Evolutionary conservation across 2,329 filamentous ascomycete genomes (phyloP).

Genomic region (Aspergillus novofumigatus): DNA sequence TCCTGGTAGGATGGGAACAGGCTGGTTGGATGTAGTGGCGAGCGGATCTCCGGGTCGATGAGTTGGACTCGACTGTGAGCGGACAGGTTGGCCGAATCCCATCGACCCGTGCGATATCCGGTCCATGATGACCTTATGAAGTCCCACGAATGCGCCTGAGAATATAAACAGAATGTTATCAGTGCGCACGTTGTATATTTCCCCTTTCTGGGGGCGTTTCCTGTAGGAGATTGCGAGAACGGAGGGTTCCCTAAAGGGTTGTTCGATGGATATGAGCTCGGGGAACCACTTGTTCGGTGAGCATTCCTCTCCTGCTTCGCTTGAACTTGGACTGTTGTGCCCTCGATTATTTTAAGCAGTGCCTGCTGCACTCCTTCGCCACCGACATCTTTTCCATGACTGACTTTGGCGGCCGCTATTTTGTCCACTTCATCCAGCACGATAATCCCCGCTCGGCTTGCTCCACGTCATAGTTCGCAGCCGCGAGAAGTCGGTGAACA

Average conservation of each 20-base stretch:
- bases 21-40: constrained; percentile 27
- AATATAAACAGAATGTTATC: constrained; percentile 97
- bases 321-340: constrained; percentile 86
- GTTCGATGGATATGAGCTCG: constrained; percentile 38
- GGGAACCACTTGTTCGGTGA: constrained; percentile 34
- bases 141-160: constrained; percentile 87
- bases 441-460: constrained; percentile 84
- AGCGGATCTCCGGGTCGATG: constrained; percentile 20
- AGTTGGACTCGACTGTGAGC: constrained; percentile 42
- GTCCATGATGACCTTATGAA: constrained; percentile 82
- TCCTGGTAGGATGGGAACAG: constrained; percentile 53
- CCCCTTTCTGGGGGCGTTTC: constrained; percentile 47
- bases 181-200: constrained; percentile 73
- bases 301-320: constrained; percentile 60
- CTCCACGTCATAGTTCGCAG: constrained; percentile 82
- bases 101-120: constrained; percentile 84
- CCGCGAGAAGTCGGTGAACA: constrained; percentile 82
- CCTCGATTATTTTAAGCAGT: constrained; percentile 90
- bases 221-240: constrained; percentile 26
- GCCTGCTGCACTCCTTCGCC: constrained; percentile 97
- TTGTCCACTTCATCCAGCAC: constrained; percentile 98
- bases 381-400: constrained; percentile 87
- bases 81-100: constrained; percentile 83
- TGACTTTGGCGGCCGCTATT: constrained; percentile 81
- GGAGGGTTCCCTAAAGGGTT: constrained; percentile 31